Percentiles rank a stretch among this genome's conserved stretches.
Conservation (phyloP, 139 green algal genomes). For the Chlamydomonas incerta region DNA sequence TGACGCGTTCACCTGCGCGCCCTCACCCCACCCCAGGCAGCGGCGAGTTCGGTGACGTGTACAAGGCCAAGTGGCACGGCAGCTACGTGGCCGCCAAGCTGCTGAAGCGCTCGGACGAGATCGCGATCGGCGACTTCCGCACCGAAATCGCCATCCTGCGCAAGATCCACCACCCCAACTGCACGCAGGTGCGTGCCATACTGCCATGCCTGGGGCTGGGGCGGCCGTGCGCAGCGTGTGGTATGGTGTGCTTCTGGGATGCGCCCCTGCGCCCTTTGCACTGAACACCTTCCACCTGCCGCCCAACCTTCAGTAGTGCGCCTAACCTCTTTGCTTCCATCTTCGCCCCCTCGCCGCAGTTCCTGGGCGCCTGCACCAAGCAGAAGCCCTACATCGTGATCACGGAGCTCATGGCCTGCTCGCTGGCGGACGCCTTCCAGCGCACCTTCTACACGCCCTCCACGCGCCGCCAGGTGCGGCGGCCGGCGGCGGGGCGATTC, state of each 20-base stretch:
- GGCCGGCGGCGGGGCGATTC: not conserved
- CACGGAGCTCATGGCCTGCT: conserved; percentile 79
- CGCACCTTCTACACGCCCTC: conserved; percentile 59
- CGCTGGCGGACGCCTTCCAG: conserved; percentile 85
- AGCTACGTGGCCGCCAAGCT: conserved; percentile 86
- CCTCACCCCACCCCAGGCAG: no score
- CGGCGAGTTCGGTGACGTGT: conserved; percentile 94
- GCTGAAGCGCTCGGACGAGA: conserved; percentile 87
- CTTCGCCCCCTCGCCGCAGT: conserved; percentile 56
- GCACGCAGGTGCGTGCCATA: conserved; percentile 23
- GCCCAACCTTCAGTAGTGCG: no score
- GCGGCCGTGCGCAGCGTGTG: no score
- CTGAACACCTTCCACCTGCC: no score
- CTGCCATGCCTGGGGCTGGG: no score
- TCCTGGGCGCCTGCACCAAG: conserved; percentile 92
- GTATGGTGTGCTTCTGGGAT: no score
- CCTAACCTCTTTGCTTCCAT: not conserved
- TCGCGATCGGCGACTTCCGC: conserved; percentile 81
- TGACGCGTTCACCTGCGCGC: no score
- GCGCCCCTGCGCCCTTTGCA: no score
- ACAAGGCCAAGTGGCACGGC: conserved; percentile 89
- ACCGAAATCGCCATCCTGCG: conserved; percentile 92
- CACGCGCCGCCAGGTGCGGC: conserved; percentile 47
- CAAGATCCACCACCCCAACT: conserved; percentile 80
- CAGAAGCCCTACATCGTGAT: conserved; percentile 91